Base-by-base conservation (phyloP, 163 green algal species). In the Scenedesmus sp. region DNA sequence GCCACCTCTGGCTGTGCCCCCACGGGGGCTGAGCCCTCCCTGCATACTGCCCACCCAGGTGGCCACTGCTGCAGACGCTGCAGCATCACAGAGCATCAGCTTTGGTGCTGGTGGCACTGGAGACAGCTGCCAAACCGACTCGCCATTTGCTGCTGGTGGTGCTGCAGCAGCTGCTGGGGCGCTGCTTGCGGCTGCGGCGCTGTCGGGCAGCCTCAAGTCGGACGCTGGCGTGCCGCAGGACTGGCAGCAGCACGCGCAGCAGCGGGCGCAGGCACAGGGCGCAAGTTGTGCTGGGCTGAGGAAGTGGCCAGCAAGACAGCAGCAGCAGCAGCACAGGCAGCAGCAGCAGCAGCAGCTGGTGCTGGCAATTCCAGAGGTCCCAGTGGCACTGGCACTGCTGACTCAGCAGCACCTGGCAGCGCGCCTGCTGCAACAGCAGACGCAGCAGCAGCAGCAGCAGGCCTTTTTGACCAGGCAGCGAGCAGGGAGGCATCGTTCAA, bases 221-320 rank as follows among this genome's bases (percentile, higher is more conserved):
- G 65, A 76, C 26, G 65, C 65, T 16, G 18, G 65, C 30, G 65
- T 76, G 65, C 65, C 65, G 30, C 65, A 76, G 30, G 65, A 76
- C 0, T 76, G 65, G 82, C n/a, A 87, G 82, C 82, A 87, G 82
- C 82, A 59, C 53, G 30, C 30, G 35, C 72, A 46, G 72, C 72
- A 81, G 72, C 35, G 72, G 35, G 15, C 18, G 15, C 72, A 81
- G 72, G 35, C 16, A 35, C 35, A 44, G 16, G 33, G 16, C 12
- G 13, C 15, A 24, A 35, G 72, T 30, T 35, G 35, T 30, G 18
- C 33, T 33, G 35, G 2, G 65, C 65, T 76, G 65, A 76, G 7
- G 30, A 76, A 40, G 65, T 30, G 40, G 59, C 20, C 22, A 40
- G 30, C 30, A 76, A 49, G 49, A 12, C 35, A 81, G 37, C 35